Evolutionary conservation across 1,139 yeast genomes (phyloP), one percentile per base, ranked within the genome.

Genomic region (Blastobotrys buckinghamii): DNA sequence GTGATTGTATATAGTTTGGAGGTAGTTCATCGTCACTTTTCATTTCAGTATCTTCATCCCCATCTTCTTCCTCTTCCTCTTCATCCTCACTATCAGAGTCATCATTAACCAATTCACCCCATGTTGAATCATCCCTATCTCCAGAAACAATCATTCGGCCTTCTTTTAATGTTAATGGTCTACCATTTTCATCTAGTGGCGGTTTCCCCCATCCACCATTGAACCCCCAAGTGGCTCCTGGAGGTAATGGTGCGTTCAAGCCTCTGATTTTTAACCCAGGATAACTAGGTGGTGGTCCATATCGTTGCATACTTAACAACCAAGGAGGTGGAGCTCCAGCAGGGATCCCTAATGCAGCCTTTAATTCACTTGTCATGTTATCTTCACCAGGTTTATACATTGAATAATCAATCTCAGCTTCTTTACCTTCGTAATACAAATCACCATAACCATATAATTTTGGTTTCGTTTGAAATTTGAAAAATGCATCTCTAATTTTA

Each of bases 261-360:
- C 85, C 73, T 57, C 76, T 88, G 6, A 87, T 77, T 30, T 73
- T 66, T 62, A 87, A 69, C 33, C 79, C 74, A 2, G 81, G 81
- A 64, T 89, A 92, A 15, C 90, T 75, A 0, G 96, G 96, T 0
- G 98, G 97, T 32, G 86, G 81, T 0, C 97, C 97, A 20, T 78
- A 61, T 49, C 78, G 74, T 48, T 75, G 75, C 89, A 90, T 84
- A 39, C 78, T 76, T 5, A 75, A 65, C 20, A 84, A 74, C 97
- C 97, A 92, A 0, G 97, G 96, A 1, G 94, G 89, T 1, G 84
- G 75, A 1, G 75, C 74, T 34, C 79, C 78, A 1, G 75, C 77
- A 0, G 79, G 75, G 60, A 90, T 72, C 0, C 88, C 92, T 57
- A 92, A 67, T 0, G 96, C 97, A 6, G 69, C 68, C 37, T 82